A percentile compares a stretch with the other conserved stretches of the same genome.
Evolutionary conservation across 257 asterid species (phyloP).

Genomic region (Linaria vulgaris): DNA sequence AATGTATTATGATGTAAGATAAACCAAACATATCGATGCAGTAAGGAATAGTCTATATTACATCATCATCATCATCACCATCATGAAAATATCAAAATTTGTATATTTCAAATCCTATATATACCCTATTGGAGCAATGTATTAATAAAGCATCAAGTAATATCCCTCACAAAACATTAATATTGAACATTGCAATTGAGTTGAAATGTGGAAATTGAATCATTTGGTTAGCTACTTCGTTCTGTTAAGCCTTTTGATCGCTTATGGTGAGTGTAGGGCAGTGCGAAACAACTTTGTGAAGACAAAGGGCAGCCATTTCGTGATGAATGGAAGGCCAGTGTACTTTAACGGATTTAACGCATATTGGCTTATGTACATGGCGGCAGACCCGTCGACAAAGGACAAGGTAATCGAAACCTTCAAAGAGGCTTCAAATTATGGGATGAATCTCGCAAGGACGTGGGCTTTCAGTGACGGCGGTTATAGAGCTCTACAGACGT

Average conservation of each 20-base stretch:
- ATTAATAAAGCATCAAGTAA: too few relatives aligned
- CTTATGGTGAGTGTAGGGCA: constrained; percentile 23
- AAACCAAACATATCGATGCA: too few relatives aligned
- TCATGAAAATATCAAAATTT: too few relatives aligned
- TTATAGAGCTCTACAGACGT: constrained; percentile 38
- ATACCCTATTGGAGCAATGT: too few relatives aligned
- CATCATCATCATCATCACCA: too few relatives aligned
- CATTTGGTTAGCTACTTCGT: constrained; percentile 13
- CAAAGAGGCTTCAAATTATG: constrained; percentile 43
- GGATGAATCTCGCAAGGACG: constrained; percentile 50
- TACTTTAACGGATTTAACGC: constrained; percentile 60
- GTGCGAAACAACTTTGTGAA: constrained; percentile 24
- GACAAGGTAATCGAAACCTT: constrained; percentile 43
- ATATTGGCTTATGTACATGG: constrained; percentile 61
- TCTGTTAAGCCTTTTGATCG: constrained; percentile 24
- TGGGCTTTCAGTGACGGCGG: constrained; percentile 76
- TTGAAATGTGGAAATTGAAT: constrained; percentile 31
- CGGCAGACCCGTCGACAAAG: constrained; percentile 42
- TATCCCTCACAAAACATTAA: too few relatives aligned
- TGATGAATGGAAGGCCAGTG: constrained; percentile 38
- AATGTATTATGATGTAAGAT: too few relatives aligned
- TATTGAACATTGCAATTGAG: too few relatives aligned
- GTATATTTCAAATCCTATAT: too few relatives aligned
- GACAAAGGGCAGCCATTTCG: constrained; percentile 42
- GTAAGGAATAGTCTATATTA: too few relatives aligned